phyloP scores from a whole-genome alignment of 164 flowering plant genomes.

The Sedum album region DNA sequence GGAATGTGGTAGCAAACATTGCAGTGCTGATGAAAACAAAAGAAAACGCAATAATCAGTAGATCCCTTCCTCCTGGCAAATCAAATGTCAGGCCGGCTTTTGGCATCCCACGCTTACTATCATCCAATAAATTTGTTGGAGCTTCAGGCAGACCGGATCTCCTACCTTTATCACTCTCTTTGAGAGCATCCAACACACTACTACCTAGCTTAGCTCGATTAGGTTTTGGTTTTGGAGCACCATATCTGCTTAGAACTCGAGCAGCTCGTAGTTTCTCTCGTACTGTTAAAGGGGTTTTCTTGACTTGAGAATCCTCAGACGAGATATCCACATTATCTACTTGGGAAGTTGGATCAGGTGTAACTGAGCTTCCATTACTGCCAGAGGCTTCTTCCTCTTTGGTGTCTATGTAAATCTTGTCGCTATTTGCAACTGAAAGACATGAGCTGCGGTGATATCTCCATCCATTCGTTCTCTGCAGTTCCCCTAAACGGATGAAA shows the following conservation, averaged over 20 bases:
- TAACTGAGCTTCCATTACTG: no score
- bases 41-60: conserved; percentile 52
- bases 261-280: conserved; percentile 89
- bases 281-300: conserved; percentile 60
- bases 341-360: conserved; percentile 2
- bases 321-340: conserved; percentile 18
- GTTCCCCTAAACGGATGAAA: conserved; percentile 15
- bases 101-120: conserved; percentile 80
- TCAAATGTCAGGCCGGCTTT: conserved; percentile 63
- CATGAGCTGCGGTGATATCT: conserved; percentile 13
- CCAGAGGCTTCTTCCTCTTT: neutral
- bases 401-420: conserved; percentile 18
- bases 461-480: conserved; percentile 19
- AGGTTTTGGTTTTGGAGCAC: conserved; percentile 36
- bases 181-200: conserved; percentile 59
- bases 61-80: conserved; percentile 76
- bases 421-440: conserved; percentile 32
- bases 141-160: conserved; percentile 88
- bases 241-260: conserved; percentile 59
- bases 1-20: conserved; percentile 78
- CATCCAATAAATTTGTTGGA: conserved; percentile 77
- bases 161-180: conserved; percentile 69
- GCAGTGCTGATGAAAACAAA: conserved; percentile 65
- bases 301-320: conserved; percentile 22
- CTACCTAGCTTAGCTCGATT: conserved; percentile 51